Evolutionary conservation across 345 rosid species (phyloP), one percentile per base, ranked within the genome.

Genomic region (Linum lewisii): DNA sequence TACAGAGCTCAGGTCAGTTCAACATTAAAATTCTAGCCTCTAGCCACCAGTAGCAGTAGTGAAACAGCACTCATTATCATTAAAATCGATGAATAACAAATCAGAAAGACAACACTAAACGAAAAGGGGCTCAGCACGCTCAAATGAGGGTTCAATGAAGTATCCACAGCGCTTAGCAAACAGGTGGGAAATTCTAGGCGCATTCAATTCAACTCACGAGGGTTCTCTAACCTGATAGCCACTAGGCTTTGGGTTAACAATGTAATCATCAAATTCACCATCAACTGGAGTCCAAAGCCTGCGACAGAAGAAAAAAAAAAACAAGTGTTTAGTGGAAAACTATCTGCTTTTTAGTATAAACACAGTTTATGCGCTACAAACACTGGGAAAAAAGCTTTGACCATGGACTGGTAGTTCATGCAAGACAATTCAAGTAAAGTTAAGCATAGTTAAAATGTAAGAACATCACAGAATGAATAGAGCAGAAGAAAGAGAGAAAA

Each of bases 181-280:
- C 13, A 42, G 16, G 13, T 7, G 16, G 18, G 11, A 10, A 15
- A 7, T 42, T 42, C 47, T 42, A 42, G 3, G 47, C 8, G 47
- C 47, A 42, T 42, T 42, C 11, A 42, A 42, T 42, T 42, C 18
- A 42, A 14, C 14, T 3, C 22, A 9, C 20, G 1, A 52, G 22
- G 56, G 25, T 3, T 20, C 22, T 42, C 59, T 74, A 21, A 84
- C 92, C 92, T 85, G 92, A 72, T 85, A 85, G 57, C 92, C 92
- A 62, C 86, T 85, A 52, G 86, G 77, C 69, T 85, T 85, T 51
- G 92, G 92, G 62, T 85, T 85, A 58, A 85, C 80, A 70, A 85
- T 81, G 68, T 85, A 85, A 70, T 85, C 92, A 72, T 85, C 92
- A 75, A 82, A 77, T 74, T 85, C 88, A 51, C 92, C 92, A 71